Base-by-base conservation (phyloP, 2,329 filamentous ascomycete species). In the Fusarium bulbicola region DNA sequence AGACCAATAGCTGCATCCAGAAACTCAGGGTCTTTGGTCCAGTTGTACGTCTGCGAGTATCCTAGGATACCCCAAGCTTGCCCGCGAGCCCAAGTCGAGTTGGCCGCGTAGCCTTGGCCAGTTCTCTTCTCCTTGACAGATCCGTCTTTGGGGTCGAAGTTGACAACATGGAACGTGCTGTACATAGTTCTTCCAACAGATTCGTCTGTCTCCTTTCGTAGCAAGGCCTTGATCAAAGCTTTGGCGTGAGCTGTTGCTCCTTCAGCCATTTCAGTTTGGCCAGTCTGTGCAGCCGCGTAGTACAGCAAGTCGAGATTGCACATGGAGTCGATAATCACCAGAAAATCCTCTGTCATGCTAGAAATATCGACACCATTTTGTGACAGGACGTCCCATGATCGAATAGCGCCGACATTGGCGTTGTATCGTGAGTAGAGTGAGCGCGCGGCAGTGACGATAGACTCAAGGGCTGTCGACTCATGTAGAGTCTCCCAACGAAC, bases 31-130 rank as follows among this genome's bases (percentile, higher is more conserved):
- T 86, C 82, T 16, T 82, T 82, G 0, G 86, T 87, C 85, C 85
- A 87, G 37, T 77, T 75, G 61, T 85, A 87, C 0, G 85, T 84
- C 67, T 87, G 86, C 0, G 86, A 81, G 56, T 86, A 88, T 0
- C 86, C 86, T 21, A 87, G 78, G 21, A 88, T 84, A 1, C 81
- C 83, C 86, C 87, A 88, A 1, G 85, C 86, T 61, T 88, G 86
- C 4, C 86, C 86, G 18, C 86, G 82, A 9, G 84, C 81, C 87
- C 86, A 88, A 0, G 85, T 87, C 1, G 85, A 87, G 24, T 80
- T 75, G 39, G 84, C 83, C 1, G 77, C 70, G 69, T 84, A 85
- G 1, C 87, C 86, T 65, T 88, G 87, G 0, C 84, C 86, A 0
- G 87, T 88, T 59, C 84, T 81, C 36, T 81, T 81, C 26, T 82